Evolutionary conservation across 192 early-diverging fungal species (phyloP), one percentile per base, ranked within the genome.

Genomic region (Dispira simplex): DNA sequence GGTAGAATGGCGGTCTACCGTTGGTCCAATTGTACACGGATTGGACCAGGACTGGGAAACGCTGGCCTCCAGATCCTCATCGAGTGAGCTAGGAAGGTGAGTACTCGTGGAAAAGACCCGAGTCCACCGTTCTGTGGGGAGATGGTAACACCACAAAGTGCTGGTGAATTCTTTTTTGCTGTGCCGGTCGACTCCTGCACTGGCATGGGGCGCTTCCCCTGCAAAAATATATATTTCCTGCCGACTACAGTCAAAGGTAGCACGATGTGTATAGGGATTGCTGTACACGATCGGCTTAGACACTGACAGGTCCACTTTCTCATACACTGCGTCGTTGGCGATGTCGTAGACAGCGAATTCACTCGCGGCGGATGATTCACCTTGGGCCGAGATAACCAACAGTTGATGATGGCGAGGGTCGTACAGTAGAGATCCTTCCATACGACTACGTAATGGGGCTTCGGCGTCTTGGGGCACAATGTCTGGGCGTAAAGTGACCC

Each of bases 391-490:
- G 63, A 96, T 83, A 45, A 98, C 89, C 68, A 90, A 92, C 6
- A 97, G 76, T 39, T 85, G 79, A 43, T 85, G 83, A 9, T 75
- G 75, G 16, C 65, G 63, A 8, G 86, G 74, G 66, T 95, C 90
- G 8, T 93, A 78, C 3, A 91, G 71, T 93, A 95, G 92, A 0
- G 90, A 86, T 68, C 93, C 93, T 56, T 90, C 92, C 63, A 93
- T 86, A 39, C 93, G 83, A 43, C 85, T 85, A 66, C 90, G 92
- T 27, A 97, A 71, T 46, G 86, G 82, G 63, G 79, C 71, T 62
- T 71, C 68, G 45, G 66, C 64, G 62, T 79, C 74, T 45, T 69
- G 66, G 62, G 71, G 73, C 46, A 79, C 69, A 43, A 73, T 70
- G 72, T 90, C 85, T 21, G 76, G 82, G 66, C 87, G 85, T 44